Base-by-base conservation (phyloP, 2,329 filamentous ascomycete species). In the Ophiocordyceps polyrhachis-furcata region DNA sequence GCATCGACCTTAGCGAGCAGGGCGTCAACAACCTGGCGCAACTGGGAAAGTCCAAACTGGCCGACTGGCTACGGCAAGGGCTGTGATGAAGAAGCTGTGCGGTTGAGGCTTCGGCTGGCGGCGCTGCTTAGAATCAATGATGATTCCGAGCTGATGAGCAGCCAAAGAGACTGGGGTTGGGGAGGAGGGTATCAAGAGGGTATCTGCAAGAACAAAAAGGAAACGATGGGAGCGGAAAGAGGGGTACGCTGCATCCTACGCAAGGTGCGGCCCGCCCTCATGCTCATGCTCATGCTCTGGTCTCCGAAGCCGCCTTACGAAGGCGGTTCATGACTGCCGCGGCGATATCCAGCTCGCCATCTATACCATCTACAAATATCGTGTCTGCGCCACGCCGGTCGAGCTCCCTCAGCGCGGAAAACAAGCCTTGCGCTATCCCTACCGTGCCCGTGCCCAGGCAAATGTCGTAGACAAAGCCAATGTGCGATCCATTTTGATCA, bases 1-100 rank as follows among this genome's bases (percentile, higher is more conserved):
- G 83, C 59, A 89, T 96, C 63, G 89, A 96, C 61, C 77, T 96
- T 46, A 93, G 86, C 56, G 89, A 96, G 65, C 87, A 95, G 65
- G 89, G 89, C 43, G 77, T 96, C 62, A 79, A 94, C 64, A 95
- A 94, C 66, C 71, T 89, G 52, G 91, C 88, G 64, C 85, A 94
- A 62, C 82, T 95, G 61, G 89, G 88, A 60, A 93, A 91, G 71
- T 81, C 81, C 56, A 89, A 93, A 65, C 66, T 94, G 58, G 83
- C 85, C 41, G 88, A 95, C 66, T 82, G 87, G 73, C 71, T 95
- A 71, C 78, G 89, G 60, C 85, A 93, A 64, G 83, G 84, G 19
- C 63, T 87, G 62, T 86, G 65, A 70, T 38, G 28, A 12, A 12
- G 28, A 12, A 12, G 3, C 6, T 5, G 35, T 5, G 7, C 9